Base-by-base conservation (phyloP, 805 yeast genomes). In the Lachancea dasiensis region DNA sequence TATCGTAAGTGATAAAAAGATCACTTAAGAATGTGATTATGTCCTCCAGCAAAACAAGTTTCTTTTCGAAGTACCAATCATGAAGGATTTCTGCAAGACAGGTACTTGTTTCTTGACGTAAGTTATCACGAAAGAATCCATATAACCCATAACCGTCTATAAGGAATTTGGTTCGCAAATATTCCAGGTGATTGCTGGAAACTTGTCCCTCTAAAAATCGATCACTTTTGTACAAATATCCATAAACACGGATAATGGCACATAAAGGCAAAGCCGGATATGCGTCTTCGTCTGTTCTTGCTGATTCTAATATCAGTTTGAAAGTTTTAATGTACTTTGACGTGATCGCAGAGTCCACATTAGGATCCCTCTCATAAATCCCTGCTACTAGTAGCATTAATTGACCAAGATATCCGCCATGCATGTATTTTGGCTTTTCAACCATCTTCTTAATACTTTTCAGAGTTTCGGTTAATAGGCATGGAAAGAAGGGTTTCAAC, bases 11-110 rank as follows among this genome's bases (percentile, higher is more conserved):
- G 3, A 38, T 16, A 36, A 52, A 54, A 3, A 52, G 19, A 17
- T 44, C 52, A 6, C 47, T 46, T 38, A 56, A 57, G 16, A 58
- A 41, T 20, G 39, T 32, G 40, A 50, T 20, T 14, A 48, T 36
- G 30, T 52, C 47, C 14, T 55, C 53, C 24, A 52, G 31, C 15
- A 46, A 16, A 13, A 51, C 16, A 3, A 45, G 14, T 13, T 50
- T 40, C 31, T 46, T 49, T 7, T 32, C 16, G 32, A 41, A 54
- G 21, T 20, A 26, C 37, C 37, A 34, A 15, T 49, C 43, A 31
- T 58, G 46, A 11, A 68, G 29, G 1, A 64, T 46, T 29, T 67
- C 69, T 0, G 69, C 65, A 8, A 67, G 20, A 1, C 61, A 38
- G 26, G 54, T 60, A 1, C 69, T 65, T 0, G 67, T 53, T 6